Base-by-base conservation (phyloP, 2,329 filamentous ascomycete species). In the Beauveria caledonica region DNA sequence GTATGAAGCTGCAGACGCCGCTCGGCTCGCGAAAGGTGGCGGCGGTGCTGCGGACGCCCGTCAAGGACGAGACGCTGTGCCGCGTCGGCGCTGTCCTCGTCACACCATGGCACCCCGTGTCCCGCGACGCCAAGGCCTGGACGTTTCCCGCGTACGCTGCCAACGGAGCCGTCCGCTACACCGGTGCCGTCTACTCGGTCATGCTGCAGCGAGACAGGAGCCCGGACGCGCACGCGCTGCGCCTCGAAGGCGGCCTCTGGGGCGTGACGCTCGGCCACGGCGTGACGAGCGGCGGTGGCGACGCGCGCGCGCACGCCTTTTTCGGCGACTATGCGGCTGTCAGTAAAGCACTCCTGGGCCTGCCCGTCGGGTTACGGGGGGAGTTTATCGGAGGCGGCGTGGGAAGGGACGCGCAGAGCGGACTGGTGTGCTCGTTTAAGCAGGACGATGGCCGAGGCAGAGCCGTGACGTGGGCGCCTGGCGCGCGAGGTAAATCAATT, bases 241-340 rank as follows among this genome's bases (percentile, higher is more conserved):
- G 69, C 1, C 72, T 83, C 15, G 76, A 65, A 0, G 70, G 71
- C n/a, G 63, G 55, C 48, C 15, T 74, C 48, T 82, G 80, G 77
- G 83, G 78, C 15, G 82, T 84, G 1, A 82, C 83, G 0, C 71
- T 87, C 13, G 85, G 83, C 1, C 84, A 87, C 65, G 83, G 84
- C 0, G 49, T 85, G 21, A 67, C 71, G 2, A 60, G 62, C 1
- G 71, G 66, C 1, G 70, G 66, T 0, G 66, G 64, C 3, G 68
- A 71, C 29, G 70, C 73, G 1, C 74, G 83, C 23, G 77, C 76
- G 0, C 83, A 86, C 65, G 63, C 60, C 5, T 86, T 85, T 70
- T 80, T 85, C 62, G 83, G 83, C 1, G 71, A 81, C 59, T 81
- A 83, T 52, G 64, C 68, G 3, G 66, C 65, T 9, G 78, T 84